Evolutionary conservation across 2,329 filamentous ascomycete genomes (phyloP), one percentile per base, ranked within the genome.

Genomic region (Fusarium humuli): DNA sequence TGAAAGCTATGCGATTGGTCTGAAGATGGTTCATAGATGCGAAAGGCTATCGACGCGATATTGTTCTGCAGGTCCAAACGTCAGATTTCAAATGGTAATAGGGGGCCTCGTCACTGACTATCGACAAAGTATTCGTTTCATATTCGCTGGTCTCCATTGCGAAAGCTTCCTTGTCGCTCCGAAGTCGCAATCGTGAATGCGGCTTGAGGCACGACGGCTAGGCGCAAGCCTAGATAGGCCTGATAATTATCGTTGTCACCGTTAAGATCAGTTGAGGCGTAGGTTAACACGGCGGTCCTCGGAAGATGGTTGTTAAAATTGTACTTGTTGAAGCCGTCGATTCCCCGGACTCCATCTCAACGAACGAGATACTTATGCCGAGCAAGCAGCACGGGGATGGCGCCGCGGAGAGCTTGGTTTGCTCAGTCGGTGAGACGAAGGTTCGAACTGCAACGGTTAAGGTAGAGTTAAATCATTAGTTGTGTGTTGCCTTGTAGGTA

Each of bases 121-220:
- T 83, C 75, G 87, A 81, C 74, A 90, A 80, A 66, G 83, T 84
- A 80, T 90, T 90, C 77, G 87, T 90, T 76, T 88, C 86, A 79
- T 88, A 88, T 80, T 89, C 87, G 71, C 86, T 85, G 79, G 85
- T 84, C 79, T 90, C 87, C 87, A 90, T 90, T 77, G 85, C 87
- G 86, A 76, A 79, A 73, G 79, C 76, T 71, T 79, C 70, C 76
- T 69, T 65, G 67, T 67, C 66, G 73, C 67, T 67, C 71, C 73
- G 63, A 70, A 69, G 71, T 75, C 71, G 73, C 69, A 69, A 71
- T 65, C 63, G 68, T 68, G 61, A 72, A 64, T 69, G 66, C 75
- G 76, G 72, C 71, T 73, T 67, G 53, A 67, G 71, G 69, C 57
- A 72, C 73, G 45, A 55, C 57, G 65, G 58, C 68, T 55, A 69